A percentile compares a stretch with the other conserved stretches of the same genome.
These are phyloP conservation scores for Aspergillus carbonarius DNA, from an alignment of 2,329 filamentous ascomycete species.

Conservation along the genomic window DNA sequence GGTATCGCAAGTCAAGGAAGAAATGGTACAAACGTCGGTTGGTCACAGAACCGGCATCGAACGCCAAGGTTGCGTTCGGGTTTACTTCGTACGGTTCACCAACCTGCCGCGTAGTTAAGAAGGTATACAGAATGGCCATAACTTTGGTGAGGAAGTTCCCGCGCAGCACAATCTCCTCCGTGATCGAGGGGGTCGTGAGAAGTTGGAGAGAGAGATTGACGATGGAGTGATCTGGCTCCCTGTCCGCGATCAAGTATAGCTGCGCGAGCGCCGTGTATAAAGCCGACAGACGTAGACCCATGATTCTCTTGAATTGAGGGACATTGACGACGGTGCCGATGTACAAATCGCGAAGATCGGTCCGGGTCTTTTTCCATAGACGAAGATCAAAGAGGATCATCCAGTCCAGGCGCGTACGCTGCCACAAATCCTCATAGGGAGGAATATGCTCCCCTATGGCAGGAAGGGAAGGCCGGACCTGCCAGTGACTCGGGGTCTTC, in stretches of 20 bases:
- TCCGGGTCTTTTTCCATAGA: conserved; percentile 94
- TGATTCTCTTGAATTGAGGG: conserved; percentile 90
- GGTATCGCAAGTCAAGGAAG: conserved; percentile 88
- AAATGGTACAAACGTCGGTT: conserved; percentile 97
- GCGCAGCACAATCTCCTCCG: conserved; percentile 87
- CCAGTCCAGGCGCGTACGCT: conserved; percentile 88
- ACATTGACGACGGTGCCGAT: conserved; percentile 96
- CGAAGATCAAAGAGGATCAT: conserved; percentile 91
- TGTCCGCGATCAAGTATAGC: conserved; percentile 90
- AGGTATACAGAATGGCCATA: conserved; percentile 95
- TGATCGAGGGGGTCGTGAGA: conserved; percentile 94
- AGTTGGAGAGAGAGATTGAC: conserved; percentile 97
- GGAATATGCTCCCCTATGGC: conserved; percentile 62
- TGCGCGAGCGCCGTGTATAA: conserved; percentile 93
- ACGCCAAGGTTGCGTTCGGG: conserved; percentile 80
- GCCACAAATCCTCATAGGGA: conserved; percentile 81
- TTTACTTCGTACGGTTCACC: conserved; percentile 89
- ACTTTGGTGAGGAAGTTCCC: conserved; percentile 95
- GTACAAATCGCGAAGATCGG: conserved; percentile 87
- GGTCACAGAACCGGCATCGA: conserved; percentile 91
- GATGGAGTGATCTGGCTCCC: conserved; percentile 96
- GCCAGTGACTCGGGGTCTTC: conserved; percentile 74
- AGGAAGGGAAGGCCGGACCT: conserved; percentile 73
- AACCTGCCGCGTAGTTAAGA: conserved; percentile 92
- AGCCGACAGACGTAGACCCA: conserved; percentile 90